Percentiles rank a stretch among this genome's conserved stretches.
Conservation (phyloP, 202 grass and related monocot species). For the Schoenoplectus tabernaemontani region DNA sequence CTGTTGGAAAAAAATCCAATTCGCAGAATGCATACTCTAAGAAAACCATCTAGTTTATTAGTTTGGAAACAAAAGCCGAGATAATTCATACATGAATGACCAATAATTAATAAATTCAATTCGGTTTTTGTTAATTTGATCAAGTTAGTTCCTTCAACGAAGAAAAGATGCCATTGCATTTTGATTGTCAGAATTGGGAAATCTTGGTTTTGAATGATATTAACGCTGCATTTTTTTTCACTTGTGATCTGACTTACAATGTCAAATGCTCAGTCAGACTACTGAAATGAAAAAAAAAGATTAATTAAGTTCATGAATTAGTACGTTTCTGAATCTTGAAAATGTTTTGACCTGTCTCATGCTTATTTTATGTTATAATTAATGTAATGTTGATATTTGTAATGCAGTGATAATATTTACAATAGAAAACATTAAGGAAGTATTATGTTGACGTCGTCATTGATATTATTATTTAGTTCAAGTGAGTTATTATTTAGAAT, state of each 20-base stretch:
- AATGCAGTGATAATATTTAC: no score
- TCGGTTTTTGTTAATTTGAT: background rate
- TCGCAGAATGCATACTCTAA: no score
- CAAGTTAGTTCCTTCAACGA: background rate
- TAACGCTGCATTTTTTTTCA: background rate
- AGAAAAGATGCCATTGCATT: background rate
- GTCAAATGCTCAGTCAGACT: background rate
- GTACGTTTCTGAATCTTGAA: background rate
- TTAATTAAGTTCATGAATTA: background rate
- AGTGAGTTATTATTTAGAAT: background rate
- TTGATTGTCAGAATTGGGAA: background rate
- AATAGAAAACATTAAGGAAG: no score
- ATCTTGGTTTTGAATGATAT: background rate
- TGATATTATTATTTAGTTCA: no score
- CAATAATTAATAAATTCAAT: background rate
- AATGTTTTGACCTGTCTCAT: background rate
- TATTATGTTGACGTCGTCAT: background rate
- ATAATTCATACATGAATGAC: no score
- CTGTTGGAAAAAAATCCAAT: no score
- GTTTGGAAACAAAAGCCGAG: no score
- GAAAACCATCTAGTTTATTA: no score
- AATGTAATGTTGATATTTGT: no score
- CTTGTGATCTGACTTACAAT: background rate
- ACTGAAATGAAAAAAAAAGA: background rate
- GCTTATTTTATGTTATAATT: background rate